phyloP scores from a whole-genome alignment of 352 stramenopile genomes.

The Pythium periplocum region DNA sequence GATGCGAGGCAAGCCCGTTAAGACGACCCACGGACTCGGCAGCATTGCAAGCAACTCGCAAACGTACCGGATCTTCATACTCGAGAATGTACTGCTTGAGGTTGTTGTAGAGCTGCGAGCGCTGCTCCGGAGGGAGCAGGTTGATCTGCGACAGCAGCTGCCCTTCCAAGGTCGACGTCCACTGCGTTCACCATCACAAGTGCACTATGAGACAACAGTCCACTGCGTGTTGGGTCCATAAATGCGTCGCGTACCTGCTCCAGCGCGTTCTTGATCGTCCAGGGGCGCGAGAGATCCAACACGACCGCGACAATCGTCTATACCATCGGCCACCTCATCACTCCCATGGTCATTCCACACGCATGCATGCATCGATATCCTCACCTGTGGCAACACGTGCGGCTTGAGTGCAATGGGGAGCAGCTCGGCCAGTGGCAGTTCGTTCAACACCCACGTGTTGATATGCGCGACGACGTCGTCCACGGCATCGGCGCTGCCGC shows the following conservation, averaged over 20 bases:
- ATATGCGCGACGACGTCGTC: conserved; percentile 77
- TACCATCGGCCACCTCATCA: background rate
- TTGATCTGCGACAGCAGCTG: conserved; percentile 73
- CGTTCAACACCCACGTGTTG: conserved; percentile 74
- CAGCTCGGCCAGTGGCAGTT: conserved; percentile 61
- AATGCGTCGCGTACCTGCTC: conserved; percentile 31
- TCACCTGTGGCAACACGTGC: conserved; percentile 26
- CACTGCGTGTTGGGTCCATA: background rate
- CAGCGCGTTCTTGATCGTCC: conserved; percentile 77
- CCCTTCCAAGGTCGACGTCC: conserved; percentile 67
- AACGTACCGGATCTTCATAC: conserved; percentile 74
- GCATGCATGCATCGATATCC: background rate
- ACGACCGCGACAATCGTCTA: conserved; percentile 66
- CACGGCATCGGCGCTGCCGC: conserved; percentile 26
- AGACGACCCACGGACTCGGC: background rate
- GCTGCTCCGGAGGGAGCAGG: conserved; percentile 37
- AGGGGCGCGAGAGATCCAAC: conserved; percentile 66
- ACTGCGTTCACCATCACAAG: conserved; percentile 21
- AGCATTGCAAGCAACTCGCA: background rate
- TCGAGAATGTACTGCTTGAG: conserved; percentile 70
- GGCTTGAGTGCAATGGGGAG: conserved; percentile 62
- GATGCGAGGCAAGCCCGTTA: conserved; percentile 1
- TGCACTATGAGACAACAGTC: background rate
- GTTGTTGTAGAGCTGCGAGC: conserved; percentile 48
- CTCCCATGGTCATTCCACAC: background rate